phyloP scores from a whole-genome alignment of 2,329 filamentous ascomycete species.

The Didymella pomorum region DNA sequence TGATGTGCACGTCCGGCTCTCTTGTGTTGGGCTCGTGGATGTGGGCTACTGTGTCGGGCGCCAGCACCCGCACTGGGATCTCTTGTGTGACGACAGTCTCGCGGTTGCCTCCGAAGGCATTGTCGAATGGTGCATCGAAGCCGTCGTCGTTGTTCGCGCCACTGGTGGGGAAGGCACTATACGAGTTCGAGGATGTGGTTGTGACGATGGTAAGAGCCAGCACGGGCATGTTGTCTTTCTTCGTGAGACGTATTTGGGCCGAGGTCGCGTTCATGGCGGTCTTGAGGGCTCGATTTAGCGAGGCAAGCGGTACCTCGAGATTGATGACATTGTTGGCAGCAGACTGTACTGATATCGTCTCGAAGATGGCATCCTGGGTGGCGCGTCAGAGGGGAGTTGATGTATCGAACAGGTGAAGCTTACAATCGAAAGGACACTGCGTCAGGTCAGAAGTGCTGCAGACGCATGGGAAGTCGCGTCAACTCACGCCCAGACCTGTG shows the following conservation, averaged over 20 bases:
- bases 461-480: constrained; percentile 23
- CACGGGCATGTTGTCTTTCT: constrained; percentile 86
- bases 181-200: constrained; percentile 64
- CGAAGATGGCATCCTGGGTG: constrained; percentile 82
- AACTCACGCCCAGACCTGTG: constrained; percentile 92
- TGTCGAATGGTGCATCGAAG: constrained; percentile 38
- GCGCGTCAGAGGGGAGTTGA: constrained; percentile 25
- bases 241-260: constrained; percentile 87
- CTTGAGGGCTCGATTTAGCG: constrained; percentile 88
- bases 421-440: constrained; percentile 54
- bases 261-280: constrained; percentile 84
- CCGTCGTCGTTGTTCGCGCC: constrained; percentile 36
- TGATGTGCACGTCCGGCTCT: constrained; percentile 93
- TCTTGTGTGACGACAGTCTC: constrained; percentile 96
- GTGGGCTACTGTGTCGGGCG: constrained; percentile 83
- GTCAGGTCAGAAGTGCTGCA: constrained; percentile 28
- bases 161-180: constrained; percentile 46
- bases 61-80: constrained; percentile 90
- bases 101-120: constrained; percentile 65
- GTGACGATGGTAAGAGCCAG: constrained; percentile 90
- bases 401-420: constrained; percentile 41
- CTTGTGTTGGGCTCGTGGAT: constrained; percentile 90
- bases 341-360: constrained; percentile 86
- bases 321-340: constrained; percentile 92
- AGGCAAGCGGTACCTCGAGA: constrained; percentile 88